Evolutionary conservation across 768 basidiomycete genomes (phyloP), one percentile per base, ranked within the genome.

Genomic region (Trametes meyenii): DNA sequence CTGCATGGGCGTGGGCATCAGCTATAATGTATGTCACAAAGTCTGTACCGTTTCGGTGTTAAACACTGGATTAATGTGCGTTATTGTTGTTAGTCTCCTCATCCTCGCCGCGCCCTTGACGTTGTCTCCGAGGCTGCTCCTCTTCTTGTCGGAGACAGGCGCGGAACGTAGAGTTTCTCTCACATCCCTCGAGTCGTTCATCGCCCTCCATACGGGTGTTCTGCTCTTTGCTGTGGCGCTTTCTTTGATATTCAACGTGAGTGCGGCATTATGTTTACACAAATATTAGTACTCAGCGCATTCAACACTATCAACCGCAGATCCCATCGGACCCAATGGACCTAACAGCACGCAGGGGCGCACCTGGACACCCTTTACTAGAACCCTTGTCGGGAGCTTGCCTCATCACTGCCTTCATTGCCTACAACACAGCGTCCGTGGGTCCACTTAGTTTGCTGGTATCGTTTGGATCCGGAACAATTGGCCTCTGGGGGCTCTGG

Each of bases 401-500:
- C 55, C 74, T 74, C 45, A 45, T 85, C 21, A 82, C 86, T 33
- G 78, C 88, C 2, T 82, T 92, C 56, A 63, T 88, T 21, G 82
- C 90, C 11, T 93, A 85, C 71, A 89, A 89, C 66, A 83, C 83
- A 16, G 72, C 68, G 11, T 74, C 78, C 35, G 79, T 88, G 14
- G 87, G 89, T 2, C 69, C 84, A 11, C 77, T 93, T 33, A 75
- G 84, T 35, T 76, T 80, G 29, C 52, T 85, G 4, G 75, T 87
- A 36, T 81, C 82, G 36, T 42, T 83, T 23, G 79, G 81, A 17
- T 81, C 81, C 12, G 76, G 79, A 7, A 65, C 77, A 46, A 79
- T 89, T 40, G 85, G 85, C 17, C 55, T 88, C 5, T 87, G 85
- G 80, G 90, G 92, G 1, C 65, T 85, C 16, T 93, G 89, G 88